Evolutionary conservation across 2,329 filamentous ascomycete genomes (phyloP).

Genomic region (Stromatinia cepivora): DNA sequence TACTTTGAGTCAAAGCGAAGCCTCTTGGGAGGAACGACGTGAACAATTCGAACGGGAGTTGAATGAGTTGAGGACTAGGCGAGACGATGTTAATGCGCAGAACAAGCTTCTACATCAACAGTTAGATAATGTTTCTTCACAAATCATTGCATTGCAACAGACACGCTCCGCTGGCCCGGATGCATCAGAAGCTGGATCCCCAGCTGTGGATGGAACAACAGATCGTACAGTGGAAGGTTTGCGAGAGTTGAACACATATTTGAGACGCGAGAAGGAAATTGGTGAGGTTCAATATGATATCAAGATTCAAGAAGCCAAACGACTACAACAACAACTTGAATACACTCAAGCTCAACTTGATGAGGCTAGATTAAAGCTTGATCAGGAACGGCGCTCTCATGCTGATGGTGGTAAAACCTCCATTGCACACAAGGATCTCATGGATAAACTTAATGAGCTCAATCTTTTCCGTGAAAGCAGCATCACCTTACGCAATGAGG

Average conservation of each 20-base stretch:
- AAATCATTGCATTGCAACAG: conserved; percentile 79
- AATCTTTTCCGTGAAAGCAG: conserved; percentile 96
- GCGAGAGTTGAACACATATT: conserved; percentile 86
- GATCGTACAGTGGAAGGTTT: conserved; percentile 70
- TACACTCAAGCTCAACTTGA: conserved; percentile 87
- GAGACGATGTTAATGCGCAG: conserved; percentile 82
- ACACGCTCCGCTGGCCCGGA: conserved; percentile 63
- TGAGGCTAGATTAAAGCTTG: conserved; percentile 82
- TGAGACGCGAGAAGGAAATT: conserved; percentile 96
- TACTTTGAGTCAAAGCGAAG: conserved; percentile 75
- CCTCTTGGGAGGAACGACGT: conserved; percentile 82
- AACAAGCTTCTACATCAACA: conserved; percentile 90
- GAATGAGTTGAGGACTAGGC: conserved; percentile 71
- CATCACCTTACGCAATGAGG: conserved; percentile 83
- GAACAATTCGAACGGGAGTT: conserved; percentile 83
- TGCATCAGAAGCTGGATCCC: conserved; percentile 47
- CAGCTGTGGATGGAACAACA: conserved; percentile 46
- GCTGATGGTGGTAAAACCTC: conserved; percentile 72
- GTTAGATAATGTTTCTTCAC: conserved; percentile 76
- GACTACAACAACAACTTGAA: conserved; percentile 85
- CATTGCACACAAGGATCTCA: conserved; percentile 82
- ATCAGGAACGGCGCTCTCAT: conserved; percentile 79
- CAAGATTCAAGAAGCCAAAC: conserved; percentile 82
- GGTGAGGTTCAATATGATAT: conserved; percentile 94
- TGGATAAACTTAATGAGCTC: conserved; percentile 92